These are phyloP conservation scores for Colletotrichum echinochloae DNA, from an alignment of 2,329 filamentous ascomycete species.

Conservation along the genomic window DNA sequence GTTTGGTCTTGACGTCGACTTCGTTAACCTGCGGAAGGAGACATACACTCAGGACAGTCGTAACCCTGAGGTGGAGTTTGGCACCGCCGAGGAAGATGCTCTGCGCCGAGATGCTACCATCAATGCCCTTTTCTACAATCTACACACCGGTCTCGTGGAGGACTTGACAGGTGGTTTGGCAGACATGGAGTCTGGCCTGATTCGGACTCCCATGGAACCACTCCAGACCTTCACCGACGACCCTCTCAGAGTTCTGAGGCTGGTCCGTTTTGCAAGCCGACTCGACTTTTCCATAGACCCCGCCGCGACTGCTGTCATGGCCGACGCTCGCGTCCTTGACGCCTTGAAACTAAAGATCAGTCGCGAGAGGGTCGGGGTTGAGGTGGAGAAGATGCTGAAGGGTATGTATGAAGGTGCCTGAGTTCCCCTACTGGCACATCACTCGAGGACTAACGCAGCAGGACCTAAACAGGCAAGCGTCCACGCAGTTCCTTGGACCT, in stretches of 20 bases:
- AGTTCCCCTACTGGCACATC: not conserved
- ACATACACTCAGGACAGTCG: constrained; percentile 90
- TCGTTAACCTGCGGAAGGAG: constrained; percentile 94
- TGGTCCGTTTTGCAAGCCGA: constrained; percentile 91
- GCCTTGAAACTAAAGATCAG: constrained; percentile 91
- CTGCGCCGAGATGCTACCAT: constrained; percentile 90
- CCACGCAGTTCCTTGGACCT: constrained; percentile 72
- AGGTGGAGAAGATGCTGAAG: constrained; percentile 91
- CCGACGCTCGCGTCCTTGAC: constrained; percentile 78
- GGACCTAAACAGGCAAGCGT: constrained; percentile 60
- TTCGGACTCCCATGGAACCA: constrained; percentile 88
- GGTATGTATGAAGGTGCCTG: constrained; percentile 55
- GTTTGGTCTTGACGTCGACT: constrained; percentile 88
- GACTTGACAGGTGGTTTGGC: constrained; percentile 85
- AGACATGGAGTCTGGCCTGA: constrained; percentile 79
- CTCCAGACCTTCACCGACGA: constrained; percentile 96
- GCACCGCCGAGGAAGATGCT: constrained; percentile 91
- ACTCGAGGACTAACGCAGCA: not conserved
- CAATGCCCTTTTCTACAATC: constrained; percentile 96
- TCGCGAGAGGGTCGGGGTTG: constrained; percentile 86
- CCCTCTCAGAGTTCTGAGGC: constrained; percentile 84
- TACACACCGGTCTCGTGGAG: constrained; percentile 82
- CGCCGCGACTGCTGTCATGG: constrained; percentile 79
- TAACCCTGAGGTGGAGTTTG: constrained; percentile 93
- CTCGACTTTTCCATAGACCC: constrained; percentile 83